Evolutionary conservation across 257 asterid genomes (phyloP), one percentile per base, ranked within the genome.

Genomic region (Nicotiana undulata): DNA sequence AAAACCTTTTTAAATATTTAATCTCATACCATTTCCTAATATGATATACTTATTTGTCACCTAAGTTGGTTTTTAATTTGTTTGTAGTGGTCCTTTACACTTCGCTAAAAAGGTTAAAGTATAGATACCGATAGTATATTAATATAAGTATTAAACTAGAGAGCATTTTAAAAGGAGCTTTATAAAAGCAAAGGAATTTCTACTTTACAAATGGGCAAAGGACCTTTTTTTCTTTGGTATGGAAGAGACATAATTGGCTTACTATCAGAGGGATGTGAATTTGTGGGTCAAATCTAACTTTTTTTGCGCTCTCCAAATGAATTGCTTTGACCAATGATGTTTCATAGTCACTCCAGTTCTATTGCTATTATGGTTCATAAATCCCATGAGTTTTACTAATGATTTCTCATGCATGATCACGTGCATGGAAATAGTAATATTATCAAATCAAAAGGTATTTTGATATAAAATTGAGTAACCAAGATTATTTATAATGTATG

Each of bases 121-220:
- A 63, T 63, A 63, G 24, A 63, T 63, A 22, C 34, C 15, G 1
- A 66, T 37, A 28, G 44, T 32, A 29, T 40, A 8, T 40, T 40
- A 40, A 40, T 40, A 8, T 40, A 40, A 40, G 49, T 22, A 20
- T 18, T 44, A 40, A n/a, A 70, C 11, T 40, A 49, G 77, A 70
- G 79, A 55, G 79, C 80, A 82, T 20, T 82, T 79, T 85, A 5
- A n/a, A 70, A 70, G 59, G 26, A 76, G 80, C 90, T 86, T 91
- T 82, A 40, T 46, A 83, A 83, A 90, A 82, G 78, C 63, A 79
- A 68, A 61, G 31, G 83, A 40, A 40, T 86, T 86, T 77, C 86
- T 22, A 77, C 93, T 90, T 91, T 89, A 91, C 93, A 85, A 91
- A 75, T 87, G 76, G 88, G 84, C 91, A 86, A 20, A 58, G 6